Evolutionary conservation across 1,139 yeast species (phyloP).

Genomic region (Yamadazyma aaseri): DNA sequence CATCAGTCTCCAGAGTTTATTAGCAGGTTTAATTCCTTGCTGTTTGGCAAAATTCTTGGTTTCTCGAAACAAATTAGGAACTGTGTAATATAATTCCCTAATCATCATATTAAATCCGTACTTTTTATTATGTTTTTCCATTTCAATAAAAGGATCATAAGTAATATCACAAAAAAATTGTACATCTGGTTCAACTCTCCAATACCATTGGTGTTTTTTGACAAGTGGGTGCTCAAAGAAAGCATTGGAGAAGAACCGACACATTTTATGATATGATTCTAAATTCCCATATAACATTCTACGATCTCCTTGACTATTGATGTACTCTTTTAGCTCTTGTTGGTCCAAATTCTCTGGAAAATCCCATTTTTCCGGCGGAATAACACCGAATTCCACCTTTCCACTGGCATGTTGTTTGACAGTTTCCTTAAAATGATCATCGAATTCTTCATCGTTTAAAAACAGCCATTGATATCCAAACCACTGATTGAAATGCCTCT

Average conservation of each 20-base stretch:
- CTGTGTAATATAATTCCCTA: constrained; percentile 72
- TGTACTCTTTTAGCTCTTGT: constrained; percentile 48
- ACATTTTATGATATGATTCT: constrained; percentile 72
- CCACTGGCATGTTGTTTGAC: constrained; percentile 54
- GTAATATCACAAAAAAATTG: constrained; percentile 87
- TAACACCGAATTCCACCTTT: constrained; percentile 64
- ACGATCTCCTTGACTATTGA: constrained; percentile 74
- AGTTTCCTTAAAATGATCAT: constrained; percentile 54
- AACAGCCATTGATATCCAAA: constrained; percentile 88
- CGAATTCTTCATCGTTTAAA: constrained; percentile 74
- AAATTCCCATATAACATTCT: constrained; percentile 78
- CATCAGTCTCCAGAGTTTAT: constrained; percentile 57
- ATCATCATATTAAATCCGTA: constrained; percentile 83
- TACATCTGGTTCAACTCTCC: constrained; percentile 93
- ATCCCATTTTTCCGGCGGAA: constrained; percentile 69
- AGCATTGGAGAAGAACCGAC: constrained; percentile 71
- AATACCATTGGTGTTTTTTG: constrained; percentile 75
- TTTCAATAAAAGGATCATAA: constrained; percentile 83
- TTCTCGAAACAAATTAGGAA: constrained; percentile 74
- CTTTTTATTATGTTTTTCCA: constrained; percentile 66
- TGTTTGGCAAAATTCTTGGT: constrained; percentile 60
- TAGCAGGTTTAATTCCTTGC: constrained; percentile 44
- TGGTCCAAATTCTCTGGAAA: constrained; percentile 31
- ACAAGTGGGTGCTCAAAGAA: constrained; percentile 77
- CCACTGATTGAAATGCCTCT: constrained; percentile 88